Evolutionary conservation across 2,329 filamentous ascomycete genomes (phyloP), one percentile per base, ranked within the genome.

Genomic region (Xylaria sp.): DNA sequence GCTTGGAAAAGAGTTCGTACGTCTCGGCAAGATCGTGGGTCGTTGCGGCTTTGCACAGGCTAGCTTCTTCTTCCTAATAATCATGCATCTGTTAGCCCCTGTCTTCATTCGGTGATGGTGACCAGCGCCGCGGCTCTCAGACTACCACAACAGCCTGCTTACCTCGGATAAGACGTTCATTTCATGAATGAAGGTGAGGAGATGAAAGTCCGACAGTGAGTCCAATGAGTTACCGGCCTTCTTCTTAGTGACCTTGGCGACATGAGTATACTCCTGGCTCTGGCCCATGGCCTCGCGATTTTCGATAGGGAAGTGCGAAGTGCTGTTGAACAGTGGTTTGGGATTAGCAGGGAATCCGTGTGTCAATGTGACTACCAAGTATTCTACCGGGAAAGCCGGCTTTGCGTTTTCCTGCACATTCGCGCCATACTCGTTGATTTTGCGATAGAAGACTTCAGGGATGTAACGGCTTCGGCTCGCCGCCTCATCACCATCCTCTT

Each of bases 331-430:
- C 35, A 88, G 76, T 10, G 92, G 91, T 58, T 86, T 88, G 3
- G 91, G 83, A 50, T 86, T 81, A 55, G 88, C 90, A 2, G 94
- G 94, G 78, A 99, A 97, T 61, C 94, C 94, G 72, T 99, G 93
- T 0, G 94, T 99, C 64, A 99, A 82, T 7, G 94, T 97, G 62
- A 97, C 91, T 59, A 97, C 87, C 39, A 99, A 83, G 73, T 97
- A 99, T 73, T 99, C 94, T 53, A 97, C 92, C 0, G 94, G 94
- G 73, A 99, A 99, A 51, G 90, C 87, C 0, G 94, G 94, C 72
- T 97, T 97, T 23, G 94, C 94, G 68, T 96, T 97, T 74, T 97
- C 91, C 73, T 97, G 94, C 6, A 97, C 94, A 67, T 93, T 96
- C 65, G 89, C 91, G 39, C 92, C 92, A 71, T 99, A 96, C 73